Base-by-base conservation (phyloP, 495 filamentous ascomycete species). In the Penicillium coprophilum region DNA sequence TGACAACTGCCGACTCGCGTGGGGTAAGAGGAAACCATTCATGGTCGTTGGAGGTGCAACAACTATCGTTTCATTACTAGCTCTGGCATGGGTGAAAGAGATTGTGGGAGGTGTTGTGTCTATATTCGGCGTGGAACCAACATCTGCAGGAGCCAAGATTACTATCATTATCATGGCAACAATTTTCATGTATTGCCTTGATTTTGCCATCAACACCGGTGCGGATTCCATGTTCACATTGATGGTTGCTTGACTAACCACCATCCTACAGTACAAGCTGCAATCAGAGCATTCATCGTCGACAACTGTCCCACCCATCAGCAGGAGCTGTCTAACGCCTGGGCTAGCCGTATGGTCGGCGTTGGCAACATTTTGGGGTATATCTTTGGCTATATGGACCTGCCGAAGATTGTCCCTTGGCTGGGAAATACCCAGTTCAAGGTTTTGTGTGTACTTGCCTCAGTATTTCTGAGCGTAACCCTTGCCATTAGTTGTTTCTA, bases 181-280 rank as follows among this genome's bases (percentile, higher is more conserved):
- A n/a, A 66, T 90, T 24, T 84, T 87, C 67, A 87, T 96, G 57
- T 96, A 91, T 71, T 77, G 91, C 27, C 78, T 96, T 30, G 91
- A 96, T 69, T 92, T 96, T 69, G 80, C 92, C 34, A 92, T 96
- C 71, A 96, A 96, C 68, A 91, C 90, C n/a, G 87, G 88, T 90
- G 78, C 59, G 81, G 64, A 21, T 28, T 28, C 50, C 3, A 15
- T 52, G 27, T 41, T 52, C 10, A 53, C 46, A 56, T 47, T 40
- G 0, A 23, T 23, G 19, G n/a, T 34, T n/a, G 6, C 31, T 32
- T 32, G 11, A 12, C 50, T 64, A 32, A 43, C 46, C 28, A 45
- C 28, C 6, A 53, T 43, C 47, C 21, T 23, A 19, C 53, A 89
- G 90, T 96, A 24, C 91, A 96, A 80, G 91, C 91, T 31, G 90